A percentile compares a stretch with the other conserved stretches of the same genome.
Conservation (phyloP, 805 yeast genomes). For the Kuraishia cidri region DNA sequence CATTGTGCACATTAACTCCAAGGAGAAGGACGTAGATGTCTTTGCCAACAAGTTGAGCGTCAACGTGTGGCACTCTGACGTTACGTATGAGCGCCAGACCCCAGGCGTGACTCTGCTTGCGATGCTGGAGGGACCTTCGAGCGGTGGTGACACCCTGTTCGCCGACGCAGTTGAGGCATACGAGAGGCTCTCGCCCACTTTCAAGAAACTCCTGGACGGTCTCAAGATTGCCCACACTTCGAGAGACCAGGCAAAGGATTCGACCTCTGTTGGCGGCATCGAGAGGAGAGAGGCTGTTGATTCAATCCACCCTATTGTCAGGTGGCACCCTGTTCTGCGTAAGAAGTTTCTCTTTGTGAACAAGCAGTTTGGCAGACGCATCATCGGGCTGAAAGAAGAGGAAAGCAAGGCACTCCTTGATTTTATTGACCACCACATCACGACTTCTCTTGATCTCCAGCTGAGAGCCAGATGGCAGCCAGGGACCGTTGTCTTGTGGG, state of each 20-base stretch:
- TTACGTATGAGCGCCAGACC: slow-evolving; percentile 62
- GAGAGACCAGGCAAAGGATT: slow-evolving; percentile 55
- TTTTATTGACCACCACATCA: slow-evolving; percentile 44
- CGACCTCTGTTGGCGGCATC: slow-evolving; percentile 48
- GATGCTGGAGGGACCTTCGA: slow-evolving; percentile 29
- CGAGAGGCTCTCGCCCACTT: slow-evolving; percentile 57
- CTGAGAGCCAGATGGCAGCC: slow-evolving; percentile 67
- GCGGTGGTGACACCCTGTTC: slow-evolving; percentile 59
- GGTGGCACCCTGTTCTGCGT: slow-evolving; percentile 68
- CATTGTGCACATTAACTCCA: slow-evolving; percentile 22
- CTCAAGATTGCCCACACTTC: slow-evolving; percentile 65
- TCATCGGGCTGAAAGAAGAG: slow-evolving; percentile 64
- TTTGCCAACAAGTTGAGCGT: slow-evolving; percentile 21
- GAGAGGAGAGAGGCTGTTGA: slow-evolving; percentile 58
- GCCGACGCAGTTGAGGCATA: slow-evolving; percentile 67
- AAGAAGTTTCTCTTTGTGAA: slow-evolving; percentile 51
- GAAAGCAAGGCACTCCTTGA: slow-evolving; percentile 56
- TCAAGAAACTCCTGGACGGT: slow-evolving; percentile 48
- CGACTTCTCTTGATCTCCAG: slow-evolving; percentile 49
- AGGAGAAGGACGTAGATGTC: slow-evolving; percentile 7
- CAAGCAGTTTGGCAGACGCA: slow-evolving; percentile 53
- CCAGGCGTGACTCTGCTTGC: slow-evolving; percentile 41
- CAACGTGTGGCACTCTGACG: slow-evolving; percentile 37
- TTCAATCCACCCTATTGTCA: slow-evolving; percentile 59
- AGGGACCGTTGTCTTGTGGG: slow-evolving; percentile 68